Conservation (phyloP, 164 flowering plant genomes). For the Nelumbo lutea region DNA sequence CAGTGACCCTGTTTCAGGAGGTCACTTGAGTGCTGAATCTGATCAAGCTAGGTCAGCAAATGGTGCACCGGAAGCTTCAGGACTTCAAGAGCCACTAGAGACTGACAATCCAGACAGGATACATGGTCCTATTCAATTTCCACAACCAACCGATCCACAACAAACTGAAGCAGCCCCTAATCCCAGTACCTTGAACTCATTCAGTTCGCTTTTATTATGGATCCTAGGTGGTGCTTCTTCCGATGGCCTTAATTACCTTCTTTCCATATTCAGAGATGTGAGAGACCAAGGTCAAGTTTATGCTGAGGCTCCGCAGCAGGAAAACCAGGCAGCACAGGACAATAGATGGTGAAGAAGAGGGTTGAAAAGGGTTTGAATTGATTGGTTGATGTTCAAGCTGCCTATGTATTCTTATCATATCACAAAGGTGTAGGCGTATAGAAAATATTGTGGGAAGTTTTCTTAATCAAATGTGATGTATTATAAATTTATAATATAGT, state of each 20-base stretch:
- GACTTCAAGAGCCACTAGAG: conserved; percentile 29
- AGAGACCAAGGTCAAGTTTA: conserved; percentile 77
- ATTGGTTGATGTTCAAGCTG: too few species aligned
- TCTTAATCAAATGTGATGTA: too few species aligned
- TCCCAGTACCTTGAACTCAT: conserved; percentile 55
- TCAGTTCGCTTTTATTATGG: conserved; percentile 79
- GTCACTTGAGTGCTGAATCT: conserved; percentile 29
- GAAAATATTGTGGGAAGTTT: too few species aligned
- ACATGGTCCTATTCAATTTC: conserved; percentile 31
- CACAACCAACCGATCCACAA: conserved; percentile 33
- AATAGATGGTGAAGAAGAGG: conserved; percentile 7
- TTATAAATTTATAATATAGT: too few species aligned
- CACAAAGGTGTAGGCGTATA: too few species aligned
- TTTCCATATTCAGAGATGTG: conserved; percentile 79
- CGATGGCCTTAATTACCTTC: conserved; percentile 72
- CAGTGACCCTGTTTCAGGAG: conserved; percentile 29
- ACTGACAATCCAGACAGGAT: conserved; percentile 19
- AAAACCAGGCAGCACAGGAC: conserved; percentile 13
- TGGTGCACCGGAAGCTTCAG: conserved; percentile 22
- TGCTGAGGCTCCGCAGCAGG: conserved; percentile 40
- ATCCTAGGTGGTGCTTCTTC: conserved; percentile 81
- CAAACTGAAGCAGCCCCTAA: conserved; percentile 40
- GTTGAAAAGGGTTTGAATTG: too few species aligned
- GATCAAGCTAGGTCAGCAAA: conserved; percentile 26
- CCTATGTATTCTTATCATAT: too few species aligned